phyloP scores from a whole-genome alignment of 2,329 filamentous ascomycete species.

The Camptophora hylomeconis region DNA sequence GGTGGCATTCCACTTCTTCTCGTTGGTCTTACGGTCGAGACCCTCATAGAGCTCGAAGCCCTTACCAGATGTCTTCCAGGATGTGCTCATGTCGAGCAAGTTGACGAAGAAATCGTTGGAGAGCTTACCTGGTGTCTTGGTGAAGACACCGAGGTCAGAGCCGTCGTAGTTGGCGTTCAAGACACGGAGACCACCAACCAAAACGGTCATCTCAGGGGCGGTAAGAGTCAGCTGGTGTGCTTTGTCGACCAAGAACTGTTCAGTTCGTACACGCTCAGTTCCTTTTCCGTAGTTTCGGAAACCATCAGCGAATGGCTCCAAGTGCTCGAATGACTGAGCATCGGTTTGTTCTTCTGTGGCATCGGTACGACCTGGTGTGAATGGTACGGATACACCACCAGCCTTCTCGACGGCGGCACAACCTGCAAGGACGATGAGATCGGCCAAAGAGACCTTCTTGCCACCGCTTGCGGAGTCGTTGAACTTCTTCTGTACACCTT shows the following conservation, averaged over 20 bases:
- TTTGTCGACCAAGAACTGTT: constrained; percentile 59
- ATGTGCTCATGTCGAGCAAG: constrained; percentile 53
- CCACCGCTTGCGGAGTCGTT: constrained; percentile 38
- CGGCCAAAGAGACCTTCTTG: constrained; percentile 67
- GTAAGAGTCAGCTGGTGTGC: constrained; percentile 59
- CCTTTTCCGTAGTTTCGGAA: constrained; percentile 68
- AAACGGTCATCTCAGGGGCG: constrained; percentile 56
- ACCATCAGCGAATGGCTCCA: constrained; percentile 58
- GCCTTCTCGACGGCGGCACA: constrained; percentile 60
- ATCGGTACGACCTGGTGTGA: constrained; percentile 60
- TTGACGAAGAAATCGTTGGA: constrained; percentile 77
- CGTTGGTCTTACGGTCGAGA: constrained; percentile 50
- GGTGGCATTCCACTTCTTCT: constrained; percentile 56
- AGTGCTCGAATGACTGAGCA: constrained; percentile 46
- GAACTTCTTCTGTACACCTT: constrained; percentile 54
- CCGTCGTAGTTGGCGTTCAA: constrained; percentile 61
- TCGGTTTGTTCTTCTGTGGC: constrained; percentile 63
- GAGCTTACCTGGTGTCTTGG: constrained; percentile 51
- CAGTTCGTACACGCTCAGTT: constrained; percentile 46
- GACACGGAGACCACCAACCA: constrained; percentile 59
- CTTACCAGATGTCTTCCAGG: constrained; percentile 46
- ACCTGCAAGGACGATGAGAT: constrained; percentile 66
- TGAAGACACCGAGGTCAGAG: constrained; percentile 55
- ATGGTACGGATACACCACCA: constrained; percentile 51
- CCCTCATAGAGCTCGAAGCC: constrained; percentile 49